Evolutionary conservation across 2,329 filamentous ascomycete genomes (phyloP).

Genomic region (Neospermospora avenae): DNA sequence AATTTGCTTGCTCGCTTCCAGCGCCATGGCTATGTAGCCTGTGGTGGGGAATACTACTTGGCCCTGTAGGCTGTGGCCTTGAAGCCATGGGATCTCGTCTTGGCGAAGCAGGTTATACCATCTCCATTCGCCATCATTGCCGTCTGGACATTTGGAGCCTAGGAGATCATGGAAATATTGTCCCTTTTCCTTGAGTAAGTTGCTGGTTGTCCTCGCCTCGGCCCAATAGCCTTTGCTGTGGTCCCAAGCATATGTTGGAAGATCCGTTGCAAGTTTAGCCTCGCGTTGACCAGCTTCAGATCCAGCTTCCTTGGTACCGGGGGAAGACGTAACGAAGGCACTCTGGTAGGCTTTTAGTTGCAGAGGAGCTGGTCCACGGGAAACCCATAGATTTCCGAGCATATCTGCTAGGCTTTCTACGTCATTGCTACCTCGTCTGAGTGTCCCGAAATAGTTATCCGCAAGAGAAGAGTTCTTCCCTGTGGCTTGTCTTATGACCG

Average conservation of each 20-base stretch:
- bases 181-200: slow-evolving; percentile 8
- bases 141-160: slow-evolving; percentile 11
- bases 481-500: slow-evolving; percentile 17
- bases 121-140: slow-evolving; percentile 9
- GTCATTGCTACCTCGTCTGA: slow-evolving; percentile 13
- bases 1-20: no score
- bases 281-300: no score
- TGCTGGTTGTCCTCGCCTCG: slow-evolving; percentile 17
- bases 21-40: slow-evolving; percentile 46
- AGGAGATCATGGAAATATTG: slow-evolving; percentile 19
- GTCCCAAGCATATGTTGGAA: slow-evolving; percentile 24
- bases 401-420: slow-evolving; percentile 9
- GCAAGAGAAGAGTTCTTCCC: no score
- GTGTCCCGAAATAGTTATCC: slow-evolving; percentile 16
- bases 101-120: slow-evolving; percentile 18
- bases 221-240: slow-evolving; percentile 20
- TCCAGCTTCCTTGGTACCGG: no score
- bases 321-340: neutral
- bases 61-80: slow-evolving; percentile 41
- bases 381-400: slow-evolving; percentile 10
- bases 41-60: slow-evolving; percentile 43
- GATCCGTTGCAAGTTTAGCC: slow-evolving; percentile 4
- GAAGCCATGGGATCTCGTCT: slow-evolving; percentile 40
- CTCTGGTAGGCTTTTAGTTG: slow-evolving; percentile 5
- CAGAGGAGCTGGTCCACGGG: slow-evolving; percentile 4